These are phyloP conservation scores for Colletotrichum musae DNA, from an alignment of 2,329 filamentous ascomycete genomes.

Conservation along the genomic window DNA sequence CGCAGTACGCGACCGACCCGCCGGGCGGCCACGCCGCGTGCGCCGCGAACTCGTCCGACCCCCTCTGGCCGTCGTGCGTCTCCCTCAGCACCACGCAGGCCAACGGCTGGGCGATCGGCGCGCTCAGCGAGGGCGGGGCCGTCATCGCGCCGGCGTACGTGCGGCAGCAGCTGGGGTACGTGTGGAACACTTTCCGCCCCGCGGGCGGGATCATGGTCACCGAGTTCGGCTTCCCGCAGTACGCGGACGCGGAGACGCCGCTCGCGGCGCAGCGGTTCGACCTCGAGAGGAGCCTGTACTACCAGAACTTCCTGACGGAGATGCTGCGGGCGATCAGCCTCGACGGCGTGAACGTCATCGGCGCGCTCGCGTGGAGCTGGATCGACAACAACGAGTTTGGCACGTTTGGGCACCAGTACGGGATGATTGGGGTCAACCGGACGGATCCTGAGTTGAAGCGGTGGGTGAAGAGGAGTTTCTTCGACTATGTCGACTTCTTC, in stretches of 20 bases:
- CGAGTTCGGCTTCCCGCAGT: conserved; percentile 72
- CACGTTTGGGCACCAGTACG: conserved; percentile 68
- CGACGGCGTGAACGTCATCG: conserved; percentile 68
- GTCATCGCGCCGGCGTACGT: conserved; percentile 72
- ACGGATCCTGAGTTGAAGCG: conserved; percentile 61
- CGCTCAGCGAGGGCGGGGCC: conserved; percentile 68
- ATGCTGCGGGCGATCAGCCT: conserved; percentile 69
- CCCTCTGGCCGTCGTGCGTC: conserved; percentile 67
- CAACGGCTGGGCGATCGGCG: conserved; percentile 72
- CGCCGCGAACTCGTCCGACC: conserved; percentile 53
- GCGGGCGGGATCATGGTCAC: conserved; percentile 59
- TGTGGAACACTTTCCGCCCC: conserved; percentile 70
- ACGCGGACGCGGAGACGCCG: conserved; percentile 57
- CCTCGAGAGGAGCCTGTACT: conserved; percentile 67
- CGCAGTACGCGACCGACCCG: conserved; percentile 62
- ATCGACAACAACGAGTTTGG: conserved; percentile 72
- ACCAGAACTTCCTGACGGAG: conserved; percentile 67
- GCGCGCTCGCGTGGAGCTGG: conserved; percentile 68
- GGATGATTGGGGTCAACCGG: conserved; percentile 69
- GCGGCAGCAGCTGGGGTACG: conserved; percentile 68
- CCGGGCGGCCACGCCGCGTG: conserved; percentile 62
- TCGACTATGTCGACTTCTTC: conserved; percentile 69
- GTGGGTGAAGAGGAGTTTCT: conserved; percentile 71
- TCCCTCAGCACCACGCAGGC: conserved; percentile 60
- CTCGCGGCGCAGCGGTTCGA: conserved; percentile 65